Base-by-base conservation (phyloP, 2,329 filamentous ascomycete species). In the Stachybotrys elegans region DNA sequence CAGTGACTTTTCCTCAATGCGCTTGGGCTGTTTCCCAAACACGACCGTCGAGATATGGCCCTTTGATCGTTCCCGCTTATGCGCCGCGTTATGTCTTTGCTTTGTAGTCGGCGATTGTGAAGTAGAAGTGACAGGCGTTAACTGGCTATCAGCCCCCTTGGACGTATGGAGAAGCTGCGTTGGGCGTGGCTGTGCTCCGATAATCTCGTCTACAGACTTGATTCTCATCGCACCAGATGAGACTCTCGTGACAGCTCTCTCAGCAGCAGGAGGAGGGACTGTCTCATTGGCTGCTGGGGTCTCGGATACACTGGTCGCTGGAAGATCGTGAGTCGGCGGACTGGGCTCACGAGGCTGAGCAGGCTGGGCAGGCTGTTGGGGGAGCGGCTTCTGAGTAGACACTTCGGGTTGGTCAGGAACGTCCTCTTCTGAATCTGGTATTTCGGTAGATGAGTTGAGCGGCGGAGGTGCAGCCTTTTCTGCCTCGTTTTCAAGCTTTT, bases 31-130 rank as follows among this genome's bases (percentile, higher is more conserved):
- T 56, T 87, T 89, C 3, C 86, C 84, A 59, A 94, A 93, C 0
- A 92, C 75, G 4, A 93, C 88, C 0, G 81, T 87, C 2, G 84
- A 88, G 13, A 84, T 71, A 53, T 84, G 84, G 50, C 75, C 81
- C 56, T 81, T 84, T 41, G 78, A 74, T 50, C 72, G 77, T 23
- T 78, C 72, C 51, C 77, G 81, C 31, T 68, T 67, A 46, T 77
- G 74, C 22, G 52, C 51, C 6, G 61, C 49, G 7, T 57, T 43
- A 22, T 52, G 50, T 21, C 54, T 56, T 5, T 54, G 49, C 40
- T 61, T 62, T 4, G 61, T 51, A 2, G 58, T 58, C 4, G 71
- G 68, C 13, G 71, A 75, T 49, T 66, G 70, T 43, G 65, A 69
- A 19, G 66, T 73, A 50, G 61, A 66, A 12, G 69, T 69, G n/a